These are phyloP conservation scores for Veloporphyrellus conicus DNA, from an alignment of 1,284 basidiomycete species.

Conservation along the genomic window DNA sequence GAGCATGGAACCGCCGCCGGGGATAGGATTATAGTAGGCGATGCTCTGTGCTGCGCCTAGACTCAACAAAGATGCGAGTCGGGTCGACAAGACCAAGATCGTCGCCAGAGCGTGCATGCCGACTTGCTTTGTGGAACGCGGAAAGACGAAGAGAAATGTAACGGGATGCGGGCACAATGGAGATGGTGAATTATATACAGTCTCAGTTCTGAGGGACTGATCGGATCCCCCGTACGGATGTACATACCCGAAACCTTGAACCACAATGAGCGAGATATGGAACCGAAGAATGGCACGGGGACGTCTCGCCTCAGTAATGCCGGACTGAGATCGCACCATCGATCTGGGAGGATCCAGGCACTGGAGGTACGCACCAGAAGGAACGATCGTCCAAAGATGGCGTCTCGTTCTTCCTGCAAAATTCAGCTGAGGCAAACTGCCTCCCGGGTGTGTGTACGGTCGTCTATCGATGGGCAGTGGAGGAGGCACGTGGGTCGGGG, in stretches of 20 bases:
- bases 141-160: background rate
- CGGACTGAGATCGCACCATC: no score
- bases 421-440: no score
- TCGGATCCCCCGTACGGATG: background rate
- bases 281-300: no score
- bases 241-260: background rate
- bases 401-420: no score
- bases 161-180: background rate
- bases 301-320: no score
- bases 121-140: background rate
- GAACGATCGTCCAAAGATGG: no score
- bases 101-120: conserved; percentile 13
- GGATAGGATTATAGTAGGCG: conserved; percentile 44
- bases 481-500: no score
- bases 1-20: conserved; percentile 52
- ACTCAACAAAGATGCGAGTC: conserved; percentile 10
- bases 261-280: no score
- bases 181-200: background rate
- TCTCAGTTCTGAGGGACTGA: background rate
- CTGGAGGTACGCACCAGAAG: no score
- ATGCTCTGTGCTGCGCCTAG: conserved; percentile 8
- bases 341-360: no score
- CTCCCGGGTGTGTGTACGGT: no score
- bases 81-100: conserved; percentile 2
- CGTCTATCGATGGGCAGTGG: no score